These are phyloP conservation scores for Nepenthes mirabilis DNA, from an alignment of 148 eudicot species.

Conservation along the genomic window DNA sequence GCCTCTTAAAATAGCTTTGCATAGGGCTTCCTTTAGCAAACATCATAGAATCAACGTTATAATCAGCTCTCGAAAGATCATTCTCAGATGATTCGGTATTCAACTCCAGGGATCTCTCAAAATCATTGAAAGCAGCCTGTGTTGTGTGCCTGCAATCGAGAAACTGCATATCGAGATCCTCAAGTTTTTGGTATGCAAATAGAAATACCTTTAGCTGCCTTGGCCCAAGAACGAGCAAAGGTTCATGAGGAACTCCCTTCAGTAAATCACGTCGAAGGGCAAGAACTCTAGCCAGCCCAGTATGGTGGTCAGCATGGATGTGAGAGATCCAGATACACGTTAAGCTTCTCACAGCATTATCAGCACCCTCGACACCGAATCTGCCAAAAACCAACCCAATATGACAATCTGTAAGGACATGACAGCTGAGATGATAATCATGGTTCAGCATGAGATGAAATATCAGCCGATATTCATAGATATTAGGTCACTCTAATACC, in stretches of 20 bases:
- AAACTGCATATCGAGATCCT: conserved; percentile 75
- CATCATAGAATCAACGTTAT: conserved; percentile 25
- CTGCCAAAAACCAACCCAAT: conserved; percentile 20
- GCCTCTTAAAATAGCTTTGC: conserved; percentile 64
- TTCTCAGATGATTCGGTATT: conserved; percentile 9
- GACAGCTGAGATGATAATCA: not conserved
- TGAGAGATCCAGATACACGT: conserved; percentile 92
- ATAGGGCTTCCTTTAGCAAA: conserved; percentile 62
- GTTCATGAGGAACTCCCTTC: conserved; percentile 55
- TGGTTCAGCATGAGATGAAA: too few relatives aligned
- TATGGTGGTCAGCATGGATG: conserved; percentile 97
- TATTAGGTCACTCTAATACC: too few relatives aligned
- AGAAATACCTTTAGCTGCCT: conserved; percentile 63
- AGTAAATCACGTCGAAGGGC: conserved; percentile 71
- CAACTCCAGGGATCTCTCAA: conserved; percentile 23
- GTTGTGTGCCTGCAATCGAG: conserved; percentile 88
- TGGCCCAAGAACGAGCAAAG: conserved; percentile 77
- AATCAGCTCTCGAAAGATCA: not conserved
- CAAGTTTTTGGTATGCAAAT: conserved; percentile 82
- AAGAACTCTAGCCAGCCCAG: conserved; percentile 88
- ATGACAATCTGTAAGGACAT: not conserved
- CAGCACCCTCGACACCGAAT: conserved; percentile 82
- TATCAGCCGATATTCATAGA: too few relatives aligned
- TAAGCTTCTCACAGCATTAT: conserved; percentile 58
- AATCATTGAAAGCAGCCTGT: conserved; percentile 41